phyloP scores from a whole-genome alignment of 2,329 filamentous ascomycete genomes.

The Stachybotrys echinatus region DNA sequence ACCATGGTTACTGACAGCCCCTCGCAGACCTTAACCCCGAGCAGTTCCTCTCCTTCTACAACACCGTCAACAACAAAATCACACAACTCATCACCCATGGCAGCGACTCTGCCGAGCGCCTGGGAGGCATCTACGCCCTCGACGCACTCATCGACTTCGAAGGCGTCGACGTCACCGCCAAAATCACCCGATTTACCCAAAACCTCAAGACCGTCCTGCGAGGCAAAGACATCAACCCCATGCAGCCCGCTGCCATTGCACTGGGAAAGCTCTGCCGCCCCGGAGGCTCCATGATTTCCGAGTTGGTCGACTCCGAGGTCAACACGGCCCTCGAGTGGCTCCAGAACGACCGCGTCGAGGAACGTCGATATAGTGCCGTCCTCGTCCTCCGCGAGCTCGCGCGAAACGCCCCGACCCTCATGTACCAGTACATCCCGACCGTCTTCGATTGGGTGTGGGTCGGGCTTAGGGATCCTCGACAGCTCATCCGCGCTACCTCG shows the following conservation, averaged over 20 bases:
- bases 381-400: constrained; percentile 87
- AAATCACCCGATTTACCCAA: constrained; percentile 90
- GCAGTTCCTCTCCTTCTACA: constrained; percentile 62
- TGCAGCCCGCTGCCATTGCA: constrained; percentile 84
- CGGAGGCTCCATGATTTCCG: constrained; percentile 88
- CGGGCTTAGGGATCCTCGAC: constrained; percentile 80
- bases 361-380: constrained; percentile 87
- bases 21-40: constrained; percentile 68
- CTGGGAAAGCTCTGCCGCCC: constrained; percentile 87
- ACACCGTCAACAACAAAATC: constrained; percentile 50
- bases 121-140: constrained; percentile 87
- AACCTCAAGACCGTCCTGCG: constrained; percentile 83
- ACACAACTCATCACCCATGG: constrained; percentile 73
- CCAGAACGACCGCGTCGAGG: constrained; percentile 90
- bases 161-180: constrained; percentile 85
- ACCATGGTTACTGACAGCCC: constrained; percentile 10
- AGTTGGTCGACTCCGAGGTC: constrained; percentile 93
- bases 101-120: constrained; percentile 78
- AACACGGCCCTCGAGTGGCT: constrained; percentile 96
- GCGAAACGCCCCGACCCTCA: constrained; percentile 86
- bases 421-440: constrained; percentile 92
- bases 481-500: constrained; percentile 86
- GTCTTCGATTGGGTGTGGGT: constrained; percentile 97
- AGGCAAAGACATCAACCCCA: constrained; percentile 84
- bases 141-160: constrained; percentile 95